Evolutionary conservation across 176 grass and related monocot genomes (phyloP).

Genomic region (Triticum urartu): DNA sequence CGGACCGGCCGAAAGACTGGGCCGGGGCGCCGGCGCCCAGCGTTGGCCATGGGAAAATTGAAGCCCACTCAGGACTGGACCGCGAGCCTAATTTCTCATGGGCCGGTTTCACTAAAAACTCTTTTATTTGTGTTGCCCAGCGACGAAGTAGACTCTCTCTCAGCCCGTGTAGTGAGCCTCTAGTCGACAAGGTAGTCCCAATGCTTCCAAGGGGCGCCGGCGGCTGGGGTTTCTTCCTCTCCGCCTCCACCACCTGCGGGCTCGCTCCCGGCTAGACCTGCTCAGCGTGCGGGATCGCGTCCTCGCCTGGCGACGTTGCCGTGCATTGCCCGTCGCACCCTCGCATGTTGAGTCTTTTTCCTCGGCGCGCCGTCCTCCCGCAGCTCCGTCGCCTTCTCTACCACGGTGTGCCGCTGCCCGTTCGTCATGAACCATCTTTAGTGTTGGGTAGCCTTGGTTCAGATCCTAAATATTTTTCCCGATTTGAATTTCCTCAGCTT

Average conservation of each 20-base stretch:
- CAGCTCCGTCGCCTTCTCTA: not conserved
- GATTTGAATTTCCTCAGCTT: not conserved
- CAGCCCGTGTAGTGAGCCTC: no score
- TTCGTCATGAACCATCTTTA: not conserved
- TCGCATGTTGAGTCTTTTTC: not conserved
- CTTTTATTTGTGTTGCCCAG: no score
- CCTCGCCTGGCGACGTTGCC: not conserved
- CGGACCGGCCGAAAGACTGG: no score
- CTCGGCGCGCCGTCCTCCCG: not conserved
- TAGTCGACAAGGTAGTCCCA: no score
- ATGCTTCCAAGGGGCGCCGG: not conserved
- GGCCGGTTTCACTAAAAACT: no score
- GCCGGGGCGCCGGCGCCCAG: no score
- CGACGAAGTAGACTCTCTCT: no score
- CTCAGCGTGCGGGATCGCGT: not conserved
- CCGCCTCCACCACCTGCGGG: not conserved
- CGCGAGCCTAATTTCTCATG: no score
- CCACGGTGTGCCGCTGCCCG: not conserved
- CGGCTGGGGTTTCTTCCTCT: not conserved
- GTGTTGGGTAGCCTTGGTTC: not conserved
- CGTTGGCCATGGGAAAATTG: no score
- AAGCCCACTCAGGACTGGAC: no score
- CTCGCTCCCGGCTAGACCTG: not conserved
- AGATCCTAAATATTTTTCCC: not conserved
- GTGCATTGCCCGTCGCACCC: not conserved